Evolutionary conservation across 1,139 yeast genomes (phyloP).

Genomic region (Magnusiomyces suaveolens): DNA sequence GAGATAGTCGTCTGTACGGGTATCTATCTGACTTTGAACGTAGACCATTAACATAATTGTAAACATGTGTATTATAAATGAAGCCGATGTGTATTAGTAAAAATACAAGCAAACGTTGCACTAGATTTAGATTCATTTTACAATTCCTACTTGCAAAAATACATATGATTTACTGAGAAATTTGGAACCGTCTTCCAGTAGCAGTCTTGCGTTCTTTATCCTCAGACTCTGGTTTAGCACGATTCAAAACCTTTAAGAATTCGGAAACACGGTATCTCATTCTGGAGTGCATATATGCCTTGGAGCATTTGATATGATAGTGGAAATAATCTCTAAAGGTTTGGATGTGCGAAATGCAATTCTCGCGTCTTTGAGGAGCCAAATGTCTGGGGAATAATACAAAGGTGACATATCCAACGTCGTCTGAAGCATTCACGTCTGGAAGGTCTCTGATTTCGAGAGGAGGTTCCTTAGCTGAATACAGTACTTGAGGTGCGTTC

Average conservation of each 20-base stretch:
- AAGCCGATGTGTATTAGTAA: too few relatives aligned
- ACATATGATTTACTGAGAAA: not conserved
- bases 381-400: slow-evolving; percentile 61
- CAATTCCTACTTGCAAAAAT: not conserved
- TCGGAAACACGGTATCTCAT: slow-evolving; percentile 94
- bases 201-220: slow-evolving; percentile 81
- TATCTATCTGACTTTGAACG: too few relatives aligned
- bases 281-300: slow-evolving; percentile 96
- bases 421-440: slow-evolving; percentile 26
- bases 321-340: slow-evolving; percentile 94
- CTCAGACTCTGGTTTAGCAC: slow-evolving; percentile 90
- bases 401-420: slow-evolving; percentile 38
- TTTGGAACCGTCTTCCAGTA: slow-evolving; percentile 65
- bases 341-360: slow-evolving; percentile 80
- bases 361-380: slow-evolving; percentile 65
- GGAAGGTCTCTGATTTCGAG: slow-evolving; percentile 55
- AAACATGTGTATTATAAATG: too few relatives aligned
- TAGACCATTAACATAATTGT: too few relatives aligned
- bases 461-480: slow-evolving; percentile 86
- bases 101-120: too few relatives aligned
- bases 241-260: slow-evolving; percentile 85
- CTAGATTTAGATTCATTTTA: slow-evolving; percentile 1
- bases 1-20: too few relatives aligned
- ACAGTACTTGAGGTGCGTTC: slow-evolving; percentile 96
- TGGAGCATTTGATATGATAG: slow-evolving; percentile 94